Conservation (phyloP, 1,139 yeast genomes). For the Lodderomyces metapsilosis region DNA sequence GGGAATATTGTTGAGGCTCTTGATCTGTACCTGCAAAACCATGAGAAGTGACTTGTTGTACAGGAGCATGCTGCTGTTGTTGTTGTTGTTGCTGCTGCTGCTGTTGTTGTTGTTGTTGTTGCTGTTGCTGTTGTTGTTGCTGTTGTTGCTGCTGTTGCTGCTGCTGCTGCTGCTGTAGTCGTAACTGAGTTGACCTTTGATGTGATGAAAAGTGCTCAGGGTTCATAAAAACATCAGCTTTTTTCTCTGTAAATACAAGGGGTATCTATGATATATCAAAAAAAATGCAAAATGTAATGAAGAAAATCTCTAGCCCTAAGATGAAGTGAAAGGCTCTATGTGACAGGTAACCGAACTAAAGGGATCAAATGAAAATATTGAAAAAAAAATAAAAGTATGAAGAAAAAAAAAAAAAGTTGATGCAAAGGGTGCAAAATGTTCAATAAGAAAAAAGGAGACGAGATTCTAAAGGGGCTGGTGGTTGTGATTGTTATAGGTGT, state of each 20-base stretch:
- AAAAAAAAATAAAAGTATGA: constrained; percentile 3
- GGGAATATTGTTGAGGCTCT: constrained; percentile 1
- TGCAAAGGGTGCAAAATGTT: background rate
- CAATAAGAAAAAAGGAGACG: too few relatives aligned
- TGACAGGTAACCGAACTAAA: background rate
- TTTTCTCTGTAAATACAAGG: background rate
- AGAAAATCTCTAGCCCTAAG: background rate
- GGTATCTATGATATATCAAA: constrained; percentile 1
- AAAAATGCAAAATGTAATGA: background rate
- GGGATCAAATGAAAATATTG: background rate
- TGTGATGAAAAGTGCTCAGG: constrained; percentile 2
- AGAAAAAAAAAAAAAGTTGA: background rate
- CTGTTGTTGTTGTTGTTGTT: constrained; percentile 2
- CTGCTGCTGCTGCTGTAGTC: background rate
- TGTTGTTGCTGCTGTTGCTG: constrained; percentile 2
- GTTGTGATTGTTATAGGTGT: too few relatives aligned
- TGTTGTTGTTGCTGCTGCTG: constrained; percentile 1
- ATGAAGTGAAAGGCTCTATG: background rate
- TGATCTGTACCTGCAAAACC: background rate
- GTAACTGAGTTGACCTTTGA: constrained; percentile 2
- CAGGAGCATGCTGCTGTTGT: background rate
- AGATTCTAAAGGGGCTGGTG: too few relatives aligned
- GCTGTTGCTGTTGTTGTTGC: constrained; percentile 1
- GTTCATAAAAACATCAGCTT: constrained; percentile 6
- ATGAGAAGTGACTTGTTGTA: background rate